Base-by-base conservation (phyloP, 208 protist genomes). In the Acanthamoeba sp. region DNA sequence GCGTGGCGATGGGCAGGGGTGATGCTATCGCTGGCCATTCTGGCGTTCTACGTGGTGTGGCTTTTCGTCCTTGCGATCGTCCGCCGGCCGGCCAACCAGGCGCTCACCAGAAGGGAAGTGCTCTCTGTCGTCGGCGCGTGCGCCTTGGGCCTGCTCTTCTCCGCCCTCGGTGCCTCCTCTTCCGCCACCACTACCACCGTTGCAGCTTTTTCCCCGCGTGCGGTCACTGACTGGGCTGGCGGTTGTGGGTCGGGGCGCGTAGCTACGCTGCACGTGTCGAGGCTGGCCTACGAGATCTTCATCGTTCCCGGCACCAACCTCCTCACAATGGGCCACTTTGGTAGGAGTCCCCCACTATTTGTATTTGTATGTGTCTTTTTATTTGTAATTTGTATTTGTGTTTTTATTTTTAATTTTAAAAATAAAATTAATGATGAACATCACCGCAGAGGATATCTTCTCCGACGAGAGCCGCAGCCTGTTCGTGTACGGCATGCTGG, bases 401-500 rank as follows among this genome's bases (percentile, higher is more conserved):
- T 45, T 24, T 29, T 40, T 32, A 40, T 45, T 82, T 5, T 82
- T 82, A 14, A 29, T 69, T 9, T n/a, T n/a, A n/a, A n/a, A n/a
- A n/a, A n/a, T n/a, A n/a, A n/a, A n/a, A n/a, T n/a, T n/a, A n/a
- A n/a, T n/a, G n/a, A n/a, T n/a, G n/a, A n/a, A n/a, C n/a, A n/a
- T n/a, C n/a, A 12, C 7, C 14, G 50, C 48, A 89, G 57, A 71
- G 12, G 48, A 91, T 22, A 69, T 91, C 84, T 91, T 91, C 40
- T 91, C 5, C 24, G 57, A 71, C 55, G 32, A 66, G 34, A 62
- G 32, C 38, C 57, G 55, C 24, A 2, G 55, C 20, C 36, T 91
- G 84, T 91, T 91, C 27, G 84, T 91, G 32, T 71, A 50, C 36
- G 84, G 84, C 45, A 91, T 91, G 84, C 34, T 91, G 7, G 12